These are phyloP conservation scores for Phytophthora foliorum DNA, from an alignment of 352 stramenopile genomes.

Conservation along the genomic window DNA sequence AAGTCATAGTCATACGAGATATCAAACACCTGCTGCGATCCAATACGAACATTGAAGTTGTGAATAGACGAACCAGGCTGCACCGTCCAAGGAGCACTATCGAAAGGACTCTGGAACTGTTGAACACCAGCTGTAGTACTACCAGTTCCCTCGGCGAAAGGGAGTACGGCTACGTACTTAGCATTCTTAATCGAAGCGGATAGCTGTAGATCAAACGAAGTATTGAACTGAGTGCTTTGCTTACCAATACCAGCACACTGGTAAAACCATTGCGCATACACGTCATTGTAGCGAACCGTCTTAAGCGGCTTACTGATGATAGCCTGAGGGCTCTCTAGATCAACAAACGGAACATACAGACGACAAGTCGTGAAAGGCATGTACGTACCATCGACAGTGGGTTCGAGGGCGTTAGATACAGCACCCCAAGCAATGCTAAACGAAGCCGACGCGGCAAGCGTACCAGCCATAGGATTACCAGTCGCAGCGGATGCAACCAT, in stretches of 20 bases:
- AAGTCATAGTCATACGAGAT: constrained; percentile 13
- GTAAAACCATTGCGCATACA: constrained; percentile 13
- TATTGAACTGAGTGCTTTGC: background rate
- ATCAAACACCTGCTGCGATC: constrained; percentile 1
- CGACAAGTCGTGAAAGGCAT: constrained; percentile 9
- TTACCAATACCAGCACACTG: constrained; percentile 16
- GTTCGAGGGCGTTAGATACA: constrained; percentile 13
- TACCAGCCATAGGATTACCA: too few relatives aligned
- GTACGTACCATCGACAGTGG: constrained; percentile 10
- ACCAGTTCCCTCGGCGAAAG: too few relatives aligned
- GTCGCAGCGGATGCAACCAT: too few relatives aligned
- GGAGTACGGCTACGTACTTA: too few relatives aligned
- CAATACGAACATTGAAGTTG: constrained; percentile 19
- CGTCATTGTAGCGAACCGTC: constrained; percentile 19
- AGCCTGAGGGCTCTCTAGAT: constrained; percentile 17
- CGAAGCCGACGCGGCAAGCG: too few relatives aligned
- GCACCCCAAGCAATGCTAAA: constrained; percentile 6
- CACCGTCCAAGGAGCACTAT: constrained; percentile 2
- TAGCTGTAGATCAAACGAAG: constrained; percentile 13
- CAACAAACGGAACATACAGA: constrained; percentile 8
- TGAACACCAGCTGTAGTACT: too few relatives aligned
- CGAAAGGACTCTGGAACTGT: constrained; percentile 3
- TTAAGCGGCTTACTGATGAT: constrained; percentile 19
- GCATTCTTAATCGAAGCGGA: constrained; percentile 14
- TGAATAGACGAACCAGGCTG: constrained; percentile 8